Base-by-base conservation (phyloP, 176 grass and related monocot species). In the Eleusine coracana region DNA sequence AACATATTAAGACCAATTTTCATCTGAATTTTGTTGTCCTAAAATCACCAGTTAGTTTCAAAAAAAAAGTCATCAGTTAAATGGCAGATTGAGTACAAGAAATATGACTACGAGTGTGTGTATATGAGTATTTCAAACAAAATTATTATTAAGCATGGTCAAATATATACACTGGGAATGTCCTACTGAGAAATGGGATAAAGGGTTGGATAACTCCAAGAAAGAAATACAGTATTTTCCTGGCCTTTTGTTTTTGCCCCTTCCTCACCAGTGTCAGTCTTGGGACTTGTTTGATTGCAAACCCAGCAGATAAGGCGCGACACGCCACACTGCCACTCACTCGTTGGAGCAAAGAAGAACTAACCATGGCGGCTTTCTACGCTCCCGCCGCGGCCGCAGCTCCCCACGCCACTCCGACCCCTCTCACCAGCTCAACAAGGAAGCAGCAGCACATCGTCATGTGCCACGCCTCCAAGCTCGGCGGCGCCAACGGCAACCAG, bases 331-430 rank as follows among this genome's bases (percentile, higher is more conserved):
- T 68, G 28, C 86, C 72, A 50, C 73, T 58, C 71, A 37, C 27
- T n/a, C 16, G 7, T 55, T 54, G 31, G 15, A 14, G 25, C 70
- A 45, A 80, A 73, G 64, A 34, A 80, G 73, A 70, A 34, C 6
- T 27, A 31, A 70, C 63, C 55, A 94, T 85, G 92, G 81, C 84
- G 87, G 68, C 81, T 14, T 81, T 78, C 77, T 60, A 58, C 16
- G 44, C 83, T 34, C 73, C 81, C 34, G 23, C 73, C 36, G 63
- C 81, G 46, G 69, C 87, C 16, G 34, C 82, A 34, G 45, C 80
- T 7, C 54, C 64, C 16, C 67, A 68, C 23, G 79, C 31, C 76
- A 54, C 71, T 60, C 78, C 66, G 13, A 12, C 70, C 59, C 73
- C 81, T 59, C 69, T 31, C 18, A 7, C 62, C 1, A 82, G 42